Conservation (phyloP, 345 rosid species). For the Litchi chinensis region DNA sequence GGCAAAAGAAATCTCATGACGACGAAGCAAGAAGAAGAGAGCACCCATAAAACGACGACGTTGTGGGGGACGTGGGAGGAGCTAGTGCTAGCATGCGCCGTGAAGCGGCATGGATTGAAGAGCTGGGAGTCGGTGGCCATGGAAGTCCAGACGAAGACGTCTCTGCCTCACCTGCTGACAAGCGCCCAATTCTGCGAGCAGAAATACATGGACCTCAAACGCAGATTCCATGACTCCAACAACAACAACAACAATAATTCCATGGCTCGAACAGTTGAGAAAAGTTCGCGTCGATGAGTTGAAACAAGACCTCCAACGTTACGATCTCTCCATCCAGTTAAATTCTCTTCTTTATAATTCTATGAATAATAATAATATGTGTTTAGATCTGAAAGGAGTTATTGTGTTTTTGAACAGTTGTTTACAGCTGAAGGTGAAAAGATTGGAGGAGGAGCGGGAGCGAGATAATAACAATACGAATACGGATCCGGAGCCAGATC, state of each 20-base stretch:
- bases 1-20: not conserved
- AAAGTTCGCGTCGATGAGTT: slow-evolving; percentile 77
- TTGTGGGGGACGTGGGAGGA: slow-evolving; percentile 90
- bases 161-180: slow-evolving; percentile 43
- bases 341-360: not conserved
- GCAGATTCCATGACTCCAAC: slow-evolving; percentile 42
- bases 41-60: not conserved
- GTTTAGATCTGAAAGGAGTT: slow-evolving; percentile 14
- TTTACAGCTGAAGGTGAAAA: slow-evolving; percentile 68
- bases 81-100: slow-evolving; percentile 77
- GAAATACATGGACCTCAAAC: slow-evolving; percentile 67
- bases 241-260: slow-evolving; percentile 29
- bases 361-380: not conserved
- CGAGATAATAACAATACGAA: slow-evolving; percentile 15
- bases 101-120: slow-evolving; percentile 71
- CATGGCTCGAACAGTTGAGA: slow-evolving; percentile 73
- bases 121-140: slow-evolving; percentile 77
- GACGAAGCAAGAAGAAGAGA: not conserved
- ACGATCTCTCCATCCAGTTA: slow-evolving; percentile 59
- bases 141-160: slow-evolving; percentile 65
- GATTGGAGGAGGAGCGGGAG: slow-evolving; percentile 63
- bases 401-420: slow-evolving; percentile 37
- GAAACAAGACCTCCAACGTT: slow-evolving; percentile 65
- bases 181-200: slow-evolving; percentile 52
- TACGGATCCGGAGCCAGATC: slow-evolving; percentile 51